Conservation (phyloP, 257 asterid species). For the Gentiana macrophylla region DNA sequence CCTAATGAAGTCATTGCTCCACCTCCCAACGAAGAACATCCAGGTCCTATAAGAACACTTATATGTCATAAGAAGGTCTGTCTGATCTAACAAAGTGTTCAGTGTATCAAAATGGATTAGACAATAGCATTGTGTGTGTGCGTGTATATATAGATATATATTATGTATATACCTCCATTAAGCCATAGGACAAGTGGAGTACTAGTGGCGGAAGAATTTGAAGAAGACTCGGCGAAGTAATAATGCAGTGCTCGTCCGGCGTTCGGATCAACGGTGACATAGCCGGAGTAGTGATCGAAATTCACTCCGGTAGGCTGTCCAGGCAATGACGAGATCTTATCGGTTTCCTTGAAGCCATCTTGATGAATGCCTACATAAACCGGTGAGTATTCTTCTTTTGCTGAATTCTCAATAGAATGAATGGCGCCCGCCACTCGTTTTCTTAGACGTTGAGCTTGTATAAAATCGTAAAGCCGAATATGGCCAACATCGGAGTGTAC, state of each 20-base stretch:
- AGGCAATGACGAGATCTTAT: slow-evolving; percentile 27
- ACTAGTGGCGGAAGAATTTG: slow-evolving; percentile 10
- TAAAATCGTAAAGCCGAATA: not conserved
- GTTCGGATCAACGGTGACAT: slow-evolving; percentile 29
- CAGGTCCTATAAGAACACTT: slow-evolving; percentile 14
- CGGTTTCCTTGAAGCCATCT: slow-evolving; percentile 28
- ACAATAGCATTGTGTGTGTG: too few species aligned
- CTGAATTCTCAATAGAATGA: not conserved
- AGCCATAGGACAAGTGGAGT: slow-evolving; percentile 46
- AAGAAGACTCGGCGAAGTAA: slow-evolving; percentile 39
- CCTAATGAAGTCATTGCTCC: slow-evolving; percentile 26
- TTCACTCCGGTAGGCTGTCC: slow-evolving; percentile 40
- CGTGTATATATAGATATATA: too few species aligned
- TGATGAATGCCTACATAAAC: slow-evolving; percentile 12
- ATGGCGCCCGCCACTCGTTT: not conserved
- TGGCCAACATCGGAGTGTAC: too few species aligned
- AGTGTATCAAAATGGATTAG: too few species aligned
- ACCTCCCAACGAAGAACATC: slow-evolving; percentile 21
- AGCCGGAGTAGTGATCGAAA: slow-evolving; percentile 43
- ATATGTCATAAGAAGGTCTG: too few species aligned
- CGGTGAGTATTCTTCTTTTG: not conserved
- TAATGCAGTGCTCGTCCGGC: slow-evolving; percentile 43
- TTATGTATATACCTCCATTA: slow-evolving; percentile 32
- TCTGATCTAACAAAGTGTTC: too few species aligned
- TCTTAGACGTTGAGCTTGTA: slow-evolving; percentile 8